Conservation (phyloP, 2,329 filamentous ascomycete species). For the Cryphonectria carpinicola region DNA sequence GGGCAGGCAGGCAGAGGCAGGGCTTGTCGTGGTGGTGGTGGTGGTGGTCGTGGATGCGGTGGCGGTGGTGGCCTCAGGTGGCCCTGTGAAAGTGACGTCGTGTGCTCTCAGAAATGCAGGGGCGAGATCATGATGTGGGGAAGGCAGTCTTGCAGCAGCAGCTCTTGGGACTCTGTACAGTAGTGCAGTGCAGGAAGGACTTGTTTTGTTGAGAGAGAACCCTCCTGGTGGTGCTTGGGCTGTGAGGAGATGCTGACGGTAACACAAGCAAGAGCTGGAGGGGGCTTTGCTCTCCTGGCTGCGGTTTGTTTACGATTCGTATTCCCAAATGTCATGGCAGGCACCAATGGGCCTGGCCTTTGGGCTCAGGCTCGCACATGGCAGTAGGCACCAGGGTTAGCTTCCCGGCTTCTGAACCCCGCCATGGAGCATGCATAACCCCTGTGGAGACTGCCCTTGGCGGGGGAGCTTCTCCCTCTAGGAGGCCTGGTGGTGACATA, state of each 20-base stretch:
- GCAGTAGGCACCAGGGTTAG: background rate
- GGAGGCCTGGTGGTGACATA: background rate
- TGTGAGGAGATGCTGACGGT: background rate
- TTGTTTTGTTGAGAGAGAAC: background rate
- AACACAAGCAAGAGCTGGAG: background rate
- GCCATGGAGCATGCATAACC: background rate
- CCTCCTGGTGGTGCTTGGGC: background rate
- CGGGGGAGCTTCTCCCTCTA: background rate
- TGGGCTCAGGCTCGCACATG: background rate
- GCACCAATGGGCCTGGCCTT: background rate
- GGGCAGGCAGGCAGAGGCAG: background rate
- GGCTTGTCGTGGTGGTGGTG: background rate
- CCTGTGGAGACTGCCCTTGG: background rate
- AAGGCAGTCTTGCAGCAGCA: background rate
- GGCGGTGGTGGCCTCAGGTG: background rate
- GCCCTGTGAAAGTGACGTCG: conserved; percentile 7
- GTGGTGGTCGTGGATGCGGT: too few relatives aligned
- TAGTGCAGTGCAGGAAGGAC: background rate
- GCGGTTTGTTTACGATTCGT: background rate
- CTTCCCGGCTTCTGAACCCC: conserved; percentile 1
- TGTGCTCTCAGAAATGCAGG: background rate
- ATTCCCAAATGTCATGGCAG: background rate
- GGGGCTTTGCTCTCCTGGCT: background rate
- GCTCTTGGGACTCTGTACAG: background rate
- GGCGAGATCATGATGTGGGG: background rate